A percentile compares a stretch with the other conserved stretches of the same genome.
Conservation (phyloP, 2,329 filamentous ascomycete genomes). For the Acrocalymma vagum region DNA sequence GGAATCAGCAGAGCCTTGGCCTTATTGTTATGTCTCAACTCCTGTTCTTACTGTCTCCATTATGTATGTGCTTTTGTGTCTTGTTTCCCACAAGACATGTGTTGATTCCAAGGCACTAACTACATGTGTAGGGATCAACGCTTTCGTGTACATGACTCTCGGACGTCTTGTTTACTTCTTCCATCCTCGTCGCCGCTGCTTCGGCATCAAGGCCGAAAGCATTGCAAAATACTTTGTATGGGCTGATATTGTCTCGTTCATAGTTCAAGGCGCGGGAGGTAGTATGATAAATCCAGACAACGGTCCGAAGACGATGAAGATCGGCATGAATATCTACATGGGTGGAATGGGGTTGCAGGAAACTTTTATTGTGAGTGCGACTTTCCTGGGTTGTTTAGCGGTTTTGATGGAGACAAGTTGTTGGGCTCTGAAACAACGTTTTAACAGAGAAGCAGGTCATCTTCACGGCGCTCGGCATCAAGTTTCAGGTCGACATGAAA, state of each 20-base stretch:
- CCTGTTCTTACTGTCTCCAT: constrained; percentile 54
- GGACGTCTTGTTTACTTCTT: constrained; percentile 53
- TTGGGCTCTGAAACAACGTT: too few species aligned
- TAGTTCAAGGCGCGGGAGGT: constrained; percentile 54
- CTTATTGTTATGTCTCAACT: constrained; percentile 48
- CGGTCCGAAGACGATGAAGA: constrained; percentile 33
- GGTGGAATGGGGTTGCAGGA: constrained; percentile 33
- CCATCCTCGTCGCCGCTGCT: constrained; percentile 42
- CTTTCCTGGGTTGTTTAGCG: too few species aligned
- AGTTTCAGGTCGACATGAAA: constrained; percentile 26
- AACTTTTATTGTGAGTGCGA: constrained; percentile 39
- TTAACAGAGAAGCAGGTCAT: too few species aligned
- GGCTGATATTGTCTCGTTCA: constrained; percentile 55
- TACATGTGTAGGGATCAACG: constrained; percentile 50
- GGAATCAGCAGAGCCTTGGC: constrained; percentile 45
- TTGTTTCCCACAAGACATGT: too few species aligned
- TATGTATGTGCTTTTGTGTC: constrained; percentile 26
- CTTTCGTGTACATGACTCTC: constrained; percentile 52
- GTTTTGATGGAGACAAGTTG: too few species aligned
- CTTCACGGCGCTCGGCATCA: constrained; percentile 26
- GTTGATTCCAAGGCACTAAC: background rate
- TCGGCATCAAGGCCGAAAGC: constrained; percentile 45
- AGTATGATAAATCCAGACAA: constrained; percentile 42
- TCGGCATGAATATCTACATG: constrained; percentile 56
- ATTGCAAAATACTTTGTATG: constrained; percentile 55